Percentiles rank a stretch among this genome's conserved stretches.
phyloP scores from a whole-genome alignment of 306 rosid species.

The Castanospermum australe region DNA sequence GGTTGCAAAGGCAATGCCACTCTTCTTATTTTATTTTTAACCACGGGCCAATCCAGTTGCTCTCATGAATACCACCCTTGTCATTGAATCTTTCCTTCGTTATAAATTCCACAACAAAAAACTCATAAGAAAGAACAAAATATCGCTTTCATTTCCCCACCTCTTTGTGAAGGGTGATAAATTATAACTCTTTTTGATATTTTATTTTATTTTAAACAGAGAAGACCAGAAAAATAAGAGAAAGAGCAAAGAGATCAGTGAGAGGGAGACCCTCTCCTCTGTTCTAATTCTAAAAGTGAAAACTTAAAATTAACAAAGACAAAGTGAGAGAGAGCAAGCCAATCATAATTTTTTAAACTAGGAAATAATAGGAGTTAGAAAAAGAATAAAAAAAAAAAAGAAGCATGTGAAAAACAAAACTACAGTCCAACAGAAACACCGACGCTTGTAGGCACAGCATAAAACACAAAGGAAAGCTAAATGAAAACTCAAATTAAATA shows the following conservation, averaged over 20 bases:
- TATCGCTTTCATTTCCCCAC: slow-evolving; percentile 13
- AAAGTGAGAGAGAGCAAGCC: not conserved
- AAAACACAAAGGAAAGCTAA: slow-evolving; percentile 15
- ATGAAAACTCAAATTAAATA: slow-evolving; percentile 12
- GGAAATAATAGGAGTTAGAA: no score
- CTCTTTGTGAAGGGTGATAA: not conserved
- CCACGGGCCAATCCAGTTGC: slow-evolving; percentile 24
- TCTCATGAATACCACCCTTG: not conserved
- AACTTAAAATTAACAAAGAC: not conserved
- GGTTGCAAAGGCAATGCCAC: not conserved
- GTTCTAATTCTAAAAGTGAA: not conserved
- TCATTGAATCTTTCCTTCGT: slow-evolving; percentile 5
- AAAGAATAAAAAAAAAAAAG: no score
- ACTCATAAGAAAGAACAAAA: slow-evolving; percentile 30
- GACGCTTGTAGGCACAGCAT: not conserved
- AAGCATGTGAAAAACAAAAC: no score
- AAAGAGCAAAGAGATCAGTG: not conserved
- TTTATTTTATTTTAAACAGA: not conserved
- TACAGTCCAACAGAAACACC: no score
- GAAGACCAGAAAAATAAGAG: not conserved
- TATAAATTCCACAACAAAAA: not conserved
- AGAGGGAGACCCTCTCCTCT: not conserved
- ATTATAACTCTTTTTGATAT: not conserved
- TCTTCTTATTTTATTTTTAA: not conserved
- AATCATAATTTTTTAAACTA: not conserved